Conservation (phyloP, 495 filamentous ascomycete genomes). For the Pyrenula aspistea region DNA sequence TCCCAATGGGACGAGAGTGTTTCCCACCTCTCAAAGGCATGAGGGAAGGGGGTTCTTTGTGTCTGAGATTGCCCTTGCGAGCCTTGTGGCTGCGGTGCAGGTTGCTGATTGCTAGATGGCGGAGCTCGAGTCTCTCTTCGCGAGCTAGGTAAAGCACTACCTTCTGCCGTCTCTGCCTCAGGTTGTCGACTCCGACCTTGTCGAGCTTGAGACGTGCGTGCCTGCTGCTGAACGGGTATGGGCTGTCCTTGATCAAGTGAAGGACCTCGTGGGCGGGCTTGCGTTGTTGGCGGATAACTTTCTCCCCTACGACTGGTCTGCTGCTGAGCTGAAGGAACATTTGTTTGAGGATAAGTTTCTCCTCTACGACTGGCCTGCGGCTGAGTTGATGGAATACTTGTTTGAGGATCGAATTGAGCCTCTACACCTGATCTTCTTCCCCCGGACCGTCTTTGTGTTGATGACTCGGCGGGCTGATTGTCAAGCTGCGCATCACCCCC, state of each 20-base stretch:
- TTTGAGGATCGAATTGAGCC: slow-evolving; percentile 9
- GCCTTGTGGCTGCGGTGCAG: slow-evolving; percentile 14
- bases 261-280: not conserved
- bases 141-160: not conserved
- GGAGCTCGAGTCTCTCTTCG: slow-evolving; percentile 8
- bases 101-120: slow-evolving; percentile 3
- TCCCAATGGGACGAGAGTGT: slow-evolving; percentile 96
- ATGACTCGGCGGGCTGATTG: slow-evolving; percentile 34
- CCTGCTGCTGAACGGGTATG: slow-evolving; percentile 10
- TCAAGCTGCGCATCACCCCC: slow-evolving; percentile 2
- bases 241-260: slow-evolving; percentile 1
- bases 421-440: slow-evolving; percentile 15
- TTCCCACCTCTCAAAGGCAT: slow-evolving; percentile 97
- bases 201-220: slow-evolving; percentile 4
- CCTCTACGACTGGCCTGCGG: slow-evolving; percentile 6
- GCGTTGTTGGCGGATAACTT: not conserved
- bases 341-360: slow-evolving; percentile 7
- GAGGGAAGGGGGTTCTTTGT: slow-evolving; percentile 57
- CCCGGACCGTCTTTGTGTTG: slow-evolving; percentile 27
- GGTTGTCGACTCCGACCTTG: slow-evolving; percentile 3
- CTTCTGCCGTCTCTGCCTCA: not conserved
- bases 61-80: slow-evolving; percentile 11
- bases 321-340: not conserved
- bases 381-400: slow-evolving; percentile 3
- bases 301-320: not conserved